These are phyloP conservation scores for Suillus spraguei DNA, from an alignment of 768 basidiomycete species.

Conservation along the genomic window DNA sequence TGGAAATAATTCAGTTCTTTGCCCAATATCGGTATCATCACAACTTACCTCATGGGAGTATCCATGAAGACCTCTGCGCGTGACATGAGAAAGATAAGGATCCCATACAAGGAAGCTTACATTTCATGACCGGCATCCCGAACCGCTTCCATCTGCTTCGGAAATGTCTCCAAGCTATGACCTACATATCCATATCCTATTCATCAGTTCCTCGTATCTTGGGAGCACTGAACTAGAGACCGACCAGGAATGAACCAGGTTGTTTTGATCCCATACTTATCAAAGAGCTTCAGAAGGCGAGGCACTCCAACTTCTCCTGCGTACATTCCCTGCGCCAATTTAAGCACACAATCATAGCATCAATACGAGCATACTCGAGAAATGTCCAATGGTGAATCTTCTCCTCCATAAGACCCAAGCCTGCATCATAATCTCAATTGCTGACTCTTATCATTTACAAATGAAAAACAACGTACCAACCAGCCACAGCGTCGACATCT, in stretches of 20 bases:
- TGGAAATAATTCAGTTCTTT: neutral
- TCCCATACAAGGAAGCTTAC: constrained; percentile 30
- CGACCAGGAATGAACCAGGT: constrained; percentile 76
- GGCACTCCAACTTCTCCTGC: constrained; percentile 72
- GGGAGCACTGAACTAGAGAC: neutral
- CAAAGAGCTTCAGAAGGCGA: constrained; percentile 66
- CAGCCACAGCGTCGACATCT: constrained; percentile 73
- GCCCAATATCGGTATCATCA: neutral
- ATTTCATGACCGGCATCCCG: constrained; percentile 77
- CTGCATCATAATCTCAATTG: constrained; percentile 29
- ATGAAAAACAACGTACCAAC: constrained; percentile 46
- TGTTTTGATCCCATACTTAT: constrained; percentile 62
- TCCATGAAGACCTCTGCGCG: constrained; percentile 59
- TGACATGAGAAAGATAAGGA: constrained; percentile 1
- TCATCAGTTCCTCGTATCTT: neutral
- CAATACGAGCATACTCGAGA: constrained; percentile 44
- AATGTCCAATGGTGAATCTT: constrained; percentile 70
- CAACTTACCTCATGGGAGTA: constrained; percentile 64
- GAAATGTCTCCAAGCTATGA: constrained; percentile 77
- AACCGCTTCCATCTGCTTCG: constrained; percentile 66
- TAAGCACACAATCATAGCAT: neutral
- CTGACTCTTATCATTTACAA: neutral
- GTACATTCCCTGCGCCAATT: constrained; percentile 53
- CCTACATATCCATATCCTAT: constrained; percentile 35
- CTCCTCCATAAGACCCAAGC: constrained; percentile 75